A percentile compares a stretch with the other conserved stretches of the same genome.
phyloP scores from a whole-genome alignment of 768 basidiomycete genomes.

The Ephemerocybe angulata region DNA sequence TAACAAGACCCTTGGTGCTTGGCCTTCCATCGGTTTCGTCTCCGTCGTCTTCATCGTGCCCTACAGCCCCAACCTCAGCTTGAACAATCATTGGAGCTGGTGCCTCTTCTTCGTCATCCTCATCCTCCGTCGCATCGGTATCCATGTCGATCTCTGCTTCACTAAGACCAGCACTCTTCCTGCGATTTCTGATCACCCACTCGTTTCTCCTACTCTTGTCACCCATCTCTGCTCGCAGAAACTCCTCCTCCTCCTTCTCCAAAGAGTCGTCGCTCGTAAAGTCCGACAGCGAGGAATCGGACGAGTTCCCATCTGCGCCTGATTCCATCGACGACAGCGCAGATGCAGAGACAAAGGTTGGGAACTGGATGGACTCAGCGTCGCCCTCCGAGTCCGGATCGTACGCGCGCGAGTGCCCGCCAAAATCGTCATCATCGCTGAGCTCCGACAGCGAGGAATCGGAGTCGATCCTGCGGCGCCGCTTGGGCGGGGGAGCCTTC shows the following conservation, averaged over 20 bases:
- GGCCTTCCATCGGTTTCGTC: constrained; percentile 28
- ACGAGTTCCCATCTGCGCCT: constrained; percentile 46
- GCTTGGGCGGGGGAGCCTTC: constrained; percentile 16
- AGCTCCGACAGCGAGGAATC: constrained; percentile 33
- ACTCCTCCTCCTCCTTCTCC: constrained; percentile 60
- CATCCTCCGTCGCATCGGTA: constrained; percentile 55
- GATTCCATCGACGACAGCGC: constrained; percentile 41
- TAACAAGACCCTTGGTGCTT: constrained; percentile 59
- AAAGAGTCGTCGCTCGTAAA: constrained; percentile 55
- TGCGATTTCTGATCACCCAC: constrained; percentile 70
- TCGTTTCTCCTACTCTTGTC: constrained; percentile 37
- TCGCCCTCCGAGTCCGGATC: constrained; percentile 30
- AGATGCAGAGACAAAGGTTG: constrained; percentile 68
- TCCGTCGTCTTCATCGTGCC: constrained; percentile 41
- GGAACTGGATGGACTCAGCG: constrained; percentile 41
- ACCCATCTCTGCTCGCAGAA: constrained; percentile 46
- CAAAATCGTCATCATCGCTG: constrained; percentile 33
- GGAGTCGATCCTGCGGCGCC: constrained; percentile 17
- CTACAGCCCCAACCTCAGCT: constrained; percentile 34
- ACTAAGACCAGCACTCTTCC: constrained; percentile 62
- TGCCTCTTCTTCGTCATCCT: constrained; percentile 48
- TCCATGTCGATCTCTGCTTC: constrained; percentile 66
- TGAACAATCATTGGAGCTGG: background rate
- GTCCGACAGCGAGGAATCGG: constrained; percentile 44
- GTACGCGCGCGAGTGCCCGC: constrained; percentile 18